Base-by-base conservation (phyloP, 441 rosid species). In the Populus hybrid region DNA sequence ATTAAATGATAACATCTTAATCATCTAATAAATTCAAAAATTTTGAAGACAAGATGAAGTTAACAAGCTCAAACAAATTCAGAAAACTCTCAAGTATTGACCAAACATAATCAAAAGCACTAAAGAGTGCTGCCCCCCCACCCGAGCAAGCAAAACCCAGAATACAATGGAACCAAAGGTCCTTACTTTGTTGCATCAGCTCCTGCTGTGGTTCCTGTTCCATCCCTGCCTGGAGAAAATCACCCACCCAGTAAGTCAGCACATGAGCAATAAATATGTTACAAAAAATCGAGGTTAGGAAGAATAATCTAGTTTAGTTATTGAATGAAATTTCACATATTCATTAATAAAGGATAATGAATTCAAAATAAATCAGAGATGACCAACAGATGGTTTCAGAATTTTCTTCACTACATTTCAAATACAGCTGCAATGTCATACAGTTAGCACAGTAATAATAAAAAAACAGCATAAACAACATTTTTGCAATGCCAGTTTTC, bases 141-240 rank as follows among this genome's bases (percentile, higher is more conserved):
- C 35, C 9, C 61, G 4, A 66, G 10, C 33, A 36, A 10, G 7
- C n/a, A 9, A 29, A 24, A n/a, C 50, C 64, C 1, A 35, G 12
- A 21, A 74, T 65, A 65, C 28, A 72, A 23, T 31, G 8, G 63
- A 9, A 31, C 71, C 67, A 73, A 78, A 77, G 73, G 72, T 24
- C 68, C n/a, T 90, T 94, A 97, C 99, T 97, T 93, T 79, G 99
- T 97, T 73, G 91, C 93, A 89, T 94, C 99, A 78, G 93, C 90
- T 77, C 92, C 90, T 63, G 88, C 82, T 40, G 80, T 71, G 71
- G 71, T 69, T 84, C 89, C 92, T 23, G 85, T 75, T 82, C 82
- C 90, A 88, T 92, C 90, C 79, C 83, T 87, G 79, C 90, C 98
- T 91, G 89, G 77, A 85, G 82, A 88, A 83, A 84, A 82, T 84